Conservation (phyloP, 169 alveolate genomes). For the Eimeria sp. region DNA sequence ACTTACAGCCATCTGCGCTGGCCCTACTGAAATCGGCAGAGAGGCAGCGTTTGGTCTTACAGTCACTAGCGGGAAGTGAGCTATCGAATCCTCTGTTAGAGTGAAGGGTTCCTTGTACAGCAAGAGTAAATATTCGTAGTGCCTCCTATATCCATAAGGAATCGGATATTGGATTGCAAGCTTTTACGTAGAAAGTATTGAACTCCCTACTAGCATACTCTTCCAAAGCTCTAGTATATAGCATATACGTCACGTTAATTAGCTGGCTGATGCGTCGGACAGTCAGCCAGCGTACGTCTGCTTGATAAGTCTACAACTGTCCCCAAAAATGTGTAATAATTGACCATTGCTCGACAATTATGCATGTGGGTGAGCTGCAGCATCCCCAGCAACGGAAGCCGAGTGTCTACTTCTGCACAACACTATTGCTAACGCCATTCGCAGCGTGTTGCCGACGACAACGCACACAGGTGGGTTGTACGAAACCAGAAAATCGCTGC, state of each 20-base stretch:
- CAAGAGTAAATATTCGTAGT: not conserved
- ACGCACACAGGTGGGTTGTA: slow-evolving; percentile 60
- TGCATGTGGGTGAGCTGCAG: slow-evolving; percentile 28
- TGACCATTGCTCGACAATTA: no score
- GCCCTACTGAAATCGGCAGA: slow-evolving; percentile 32
- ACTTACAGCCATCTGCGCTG: not conserved
- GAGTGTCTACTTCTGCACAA: slow-evolving; percentile 45
- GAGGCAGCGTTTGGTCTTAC: slow-evolving; percentile 34
- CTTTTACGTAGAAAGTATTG: not conserved
- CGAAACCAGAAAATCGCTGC: no score
- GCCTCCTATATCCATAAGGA: not conserved
- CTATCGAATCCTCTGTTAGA: not conserved
- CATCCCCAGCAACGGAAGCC: slow-evolving; percentile 62
- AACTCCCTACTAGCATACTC: not conserved
- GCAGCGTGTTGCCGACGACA: not conserved
- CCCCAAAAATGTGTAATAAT: no score
- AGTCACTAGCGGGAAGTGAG: slow-evolving; percentile 59
- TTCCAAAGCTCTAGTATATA: no score
- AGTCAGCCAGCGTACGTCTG: no score
- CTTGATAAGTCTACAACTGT: no score
- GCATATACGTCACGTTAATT: not conserved
- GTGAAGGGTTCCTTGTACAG: not conserved
- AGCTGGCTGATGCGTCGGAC: not conserved
- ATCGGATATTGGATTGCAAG: no score
- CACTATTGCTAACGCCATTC: slow-evolving; percentile 30